Conservation (phyloP, 75 land plant genomes). For the Cupressus sempervirens region DNA sequence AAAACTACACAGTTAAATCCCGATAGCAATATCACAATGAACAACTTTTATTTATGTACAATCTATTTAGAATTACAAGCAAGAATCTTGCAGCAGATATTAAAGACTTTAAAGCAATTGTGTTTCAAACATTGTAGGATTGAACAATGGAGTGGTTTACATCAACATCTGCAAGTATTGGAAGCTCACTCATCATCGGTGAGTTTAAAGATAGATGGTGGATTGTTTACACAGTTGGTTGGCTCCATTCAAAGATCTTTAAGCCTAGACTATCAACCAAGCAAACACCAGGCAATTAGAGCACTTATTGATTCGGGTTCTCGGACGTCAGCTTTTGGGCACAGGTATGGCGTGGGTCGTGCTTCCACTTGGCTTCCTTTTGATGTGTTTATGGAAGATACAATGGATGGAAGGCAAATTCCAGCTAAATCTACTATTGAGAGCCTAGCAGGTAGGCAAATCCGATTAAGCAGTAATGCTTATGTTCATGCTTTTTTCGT, state of each 20-base stretch:
- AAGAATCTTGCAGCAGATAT: background rate
- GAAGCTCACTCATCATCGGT: constrained; percentile 48
- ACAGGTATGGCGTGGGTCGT: constrained; percentile 47
- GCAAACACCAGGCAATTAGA: constrained; percentile 28
- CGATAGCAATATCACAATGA: no score
- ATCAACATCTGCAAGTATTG: constrained; percentile 41
- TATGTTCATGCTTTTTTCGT: background rate
- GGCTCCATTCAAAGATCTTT: constrained; percentile 32
- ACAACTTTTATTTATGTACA: background rate
- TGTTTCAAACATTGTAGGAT: constrained; percentile 36
- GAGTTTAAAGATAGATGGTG: constrained; percentile 39
- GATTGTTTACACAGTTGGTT: constrained; percentile 38
- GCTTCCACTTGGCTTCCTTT: constrained; percentile 85
- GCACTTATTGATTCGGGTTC: constrained; percentile 44
- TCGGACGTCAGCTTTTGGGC: constrained; percentile 38
- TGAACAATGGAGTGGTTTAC: constrained; percentile 54
- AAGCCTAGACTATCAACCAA: constrained; percentile 36
- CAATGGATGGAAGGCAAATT: constrained; percentile 65
- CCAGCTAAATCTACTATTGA: constrained; percentile 64
- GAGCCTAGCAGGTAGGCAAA: constrained; percentile 54
- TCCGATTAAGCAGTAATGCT: background rate
- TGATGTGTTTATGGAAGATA: constrained; percentile 77
- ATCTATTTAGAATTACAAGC: background rate
- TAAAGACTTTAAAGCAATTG: background rate
- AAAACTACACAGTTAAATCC: no score